Conservation (phyloP, 352 stramenopile species). For the Aphanomyces astaci region DNA sequence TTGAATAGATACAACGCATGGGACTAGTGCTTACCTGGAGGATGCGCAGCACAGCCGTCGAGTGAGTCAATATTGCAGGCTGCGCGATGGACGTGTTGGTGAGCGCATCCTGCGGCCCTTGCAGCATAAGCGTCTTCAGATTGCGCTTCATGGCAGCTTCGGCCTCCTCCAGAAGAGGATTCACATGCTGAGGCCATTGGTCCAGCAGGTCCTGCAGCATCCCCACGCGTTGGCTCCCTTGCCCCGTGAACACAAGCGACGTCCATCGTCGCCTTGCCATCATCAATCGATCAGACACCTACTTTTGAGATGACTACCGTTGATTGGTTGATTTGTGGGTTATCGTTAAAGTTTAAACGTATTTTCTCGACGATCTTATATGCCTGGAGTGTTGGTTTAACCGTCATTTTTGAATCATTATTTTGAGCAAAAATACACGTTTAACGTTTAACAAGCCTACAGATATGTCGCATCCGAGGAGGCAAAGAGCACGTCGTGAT, state of each 20-base stretch:
- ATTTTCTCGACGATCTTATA: neutral
- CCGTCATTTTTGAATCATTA: neutral
- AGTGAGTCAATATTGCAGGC: constrained; percentile 72
- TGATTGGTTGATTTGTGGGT: neutral
- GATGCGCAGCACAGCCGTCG: constrained; percentile 60
- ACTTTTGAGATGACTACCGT: neutral
- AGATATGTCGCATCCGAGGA: neutral
- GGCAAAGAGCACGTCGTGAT: neutral
- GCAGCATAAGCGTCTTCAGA: constrained; percentile 46
- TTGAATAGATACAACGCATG: too few species aligned
- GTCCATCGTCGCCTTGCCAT: constrained; percentile 30
- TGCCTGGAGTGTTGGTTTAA: neutral
- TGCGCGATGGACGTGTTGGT: constrained; percentile 67
- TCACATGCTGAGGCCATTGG: constrained; percentile 51
- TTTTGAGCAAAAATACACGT: neutral
- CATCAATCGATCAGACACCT: neutral
- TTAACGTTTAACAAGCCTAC: too few species aligned
- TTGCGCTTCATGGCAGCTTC: constrained; percentile 61
- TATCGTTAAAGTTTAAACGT: neutral
- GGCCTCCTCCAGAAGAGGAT: constrained; percentile 62
- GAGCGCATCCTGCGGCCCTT: constrained; percentile 52
- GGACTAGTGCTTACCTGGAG: too few species aligned
- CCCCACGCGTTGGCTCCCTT: constrained; percentile 73
- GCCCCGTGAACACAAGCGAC: constrained; percentile 75
- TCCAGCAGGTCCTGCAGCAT: constrained; percentile 68